Evolutionary conservation across 2,329 filamentous ascomycete species (phyloP), one percentile per base, ranked within the genome.

Genomic region (Aureobasidium sp.): DNA sequence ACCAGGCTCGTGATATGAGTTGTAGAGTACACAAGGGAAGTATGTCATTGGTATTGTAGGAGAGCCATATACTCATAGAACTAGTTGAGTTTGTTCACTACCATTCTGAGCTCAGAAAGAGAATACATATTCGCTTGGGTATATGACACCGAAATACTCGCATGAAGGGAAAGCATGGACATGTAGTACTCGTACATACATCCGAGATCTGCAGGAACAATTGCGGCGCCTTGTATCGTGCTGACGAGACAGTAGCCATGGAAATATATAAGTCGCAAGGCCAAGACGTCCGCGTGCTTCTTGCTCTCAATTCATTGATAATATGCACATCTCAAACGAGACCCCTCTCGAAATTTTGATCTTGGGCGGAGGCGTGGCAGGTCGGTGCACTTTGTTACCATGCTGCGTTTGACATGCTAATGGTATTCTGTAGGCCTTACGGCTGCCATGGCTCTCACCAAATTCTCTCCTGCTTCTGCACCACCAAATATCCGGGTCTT

Each of bases 371-470:
- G 53, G 53, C 24, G 53, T 55, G 30, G 53, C 53, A 29, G 53
- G 53, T 51, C 12, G 29, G 52, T 47, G 5, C 4, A 2, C 3
- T 6, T 7, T 3, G 12, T 3, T 14, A n/a, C 14, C 8, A 7
- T 35, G n/a, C 7, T n/a, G 2, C 11, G 19, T 14, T 11, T n/a
- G 4, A 10, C 8, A 34, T 34, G 32, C 30, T 53, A 17, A 32
- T 32, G 3, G 19, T 5, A 2, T n/a, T 6, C 25, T 10, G 2
- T 14, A 55, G 77, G 77, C 32, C 69, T 79, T 24, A 66, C 73
- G 14, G 72, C 74, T 38, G 76, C 78, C 16, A 66, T 78, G 38
- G 68, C 75, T 11, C 67, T 77, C 48, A 70, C 69, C 32, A 71
- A 74, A 56, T 72, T 70, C 60, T 55, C 63, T 6, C 30, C 50